Evolutionary conservation across 495 filamentous ascomycete genomes (phyloP), one percentile per base, ranked within the genome.

Genomic region (Penicillium lagena): DNA sequence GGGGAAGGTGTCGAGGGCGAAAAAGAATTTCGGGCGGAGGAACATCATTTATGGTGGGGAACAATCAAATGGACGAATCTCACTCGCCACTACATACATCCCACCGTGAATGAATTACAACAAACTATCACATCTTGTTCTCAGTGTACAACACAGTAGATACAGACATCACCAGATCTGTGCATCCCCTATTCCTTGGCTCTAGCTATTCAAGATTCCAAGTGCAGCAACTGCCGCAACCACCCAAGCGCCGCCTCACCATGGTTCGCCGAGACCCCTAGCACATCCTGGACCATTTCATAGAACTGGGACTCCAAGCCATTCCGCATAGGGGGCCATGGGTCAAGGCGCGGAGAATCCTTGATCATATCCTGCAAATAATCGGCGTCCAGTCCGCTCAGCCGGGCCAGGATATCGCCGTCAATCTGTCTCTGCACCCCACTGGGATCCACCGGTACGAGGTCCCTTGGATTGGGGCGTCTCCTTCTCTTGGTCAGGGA

Each of bases 351-450:
- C 22, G 2, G 22, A 22, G 22, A 22, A 3, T 22, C 22, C 22
- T 22, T 41, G 9, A 78, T 51, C 52, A 77, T 59, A 7, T 55
- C 13, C 12, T 52, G 50, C 29, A 86, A 51, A 38, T 64, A 51
- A 36, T 73, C 67, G 4, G 79, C 49, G 1, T 64, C 67, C 37
- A 61, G 60, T 43, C 59, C 56, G n/a, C 80, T 62, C 4, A 87
- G 54, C 14, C 74, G 68, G 40, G 58, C 59, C 34, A 90, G 59
- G 12, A 87, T 71, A 49, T 87, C 82, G 0, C 86, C 85, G 49
- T 90, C 77, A 7, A 90, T 64, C 22, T 87, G 82, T 73, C 76
- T 80, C 35, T 58, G 65, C 29, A 54, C 52, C 9, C 50, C 43
- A n/a, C 57, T 52, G 9, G 62, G 56, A 34, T 68, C 67, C 22